Percentiles rank a stretch among this genome's conserved stretches.
Evolutionary conservation across 768 basidiomycete species (phyloP).

Genomic region (Suillus placidus): DNA sequence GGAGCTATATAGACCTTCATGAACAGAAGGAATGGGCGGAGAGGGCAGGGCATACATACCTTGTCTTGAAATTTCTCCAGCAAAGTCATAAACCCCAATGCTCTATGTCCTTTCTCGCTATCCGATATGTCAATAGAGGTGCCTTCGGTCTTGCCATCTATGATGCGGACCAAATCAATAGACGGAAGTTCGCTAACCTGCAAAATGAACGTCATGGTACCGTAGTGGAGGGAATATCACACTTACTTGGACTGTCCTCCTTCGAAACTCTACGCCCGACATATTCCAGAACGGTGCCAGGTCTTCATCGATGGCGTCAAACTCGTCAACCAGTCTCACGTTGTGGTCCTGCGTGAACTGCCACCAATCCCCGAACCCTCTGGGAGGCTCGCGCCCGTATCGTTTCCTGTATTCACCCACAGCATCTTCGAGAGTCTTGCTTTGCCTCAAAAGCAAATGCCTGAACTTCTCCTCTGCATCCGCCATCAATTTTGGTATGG

Average conservation of each 20-base stretch:
- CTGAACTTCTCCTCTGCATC: constrained; percentile 80
- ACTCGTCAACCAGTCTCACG: constrained; percentile 88
- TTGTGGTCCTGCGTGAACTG: constrained; percentile 70
- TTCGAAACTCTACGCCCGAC: constrained; percentile 69
- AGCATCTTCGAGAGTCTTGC: constrained; percentile 75
- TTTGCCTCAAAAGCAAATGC: constrained; percentile 70
- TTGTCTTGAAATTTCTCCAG: constrained; percentile 66
- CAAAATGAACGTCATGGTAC: constrained; percentile 1
- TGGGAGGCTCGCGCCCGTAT: constrained; percentile 80
- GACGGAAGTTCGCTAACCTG: constrained; percentile 80
- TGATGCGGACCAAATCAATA: constrained; percentile 84
- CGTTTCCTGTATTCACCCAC: constrained; percentile 80
- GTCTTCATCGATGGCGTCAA: constrained; percentile 77
- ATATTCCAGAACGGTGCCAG: constrained; percentile 84
- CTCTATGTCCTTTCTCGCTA: constrained; percentile 74
- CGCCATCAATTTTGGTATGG: constrained; percentile 82
- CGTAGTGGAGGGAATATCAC: neutral
- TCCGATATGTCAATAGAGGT: constrained; percentile 60
- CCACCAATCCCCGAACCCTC: constrained; percentile 93
- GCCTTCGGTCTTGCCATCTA: constrained; percentile 60
- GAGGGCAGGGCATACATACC: constrained; percentile 41
- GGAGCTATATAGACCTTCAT: constrained; percentile 52
- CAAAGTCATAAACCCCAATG: constrained; percentile 77
- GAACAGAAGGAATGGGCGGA: neutral
- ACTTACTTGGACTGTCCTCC: constrained; percentile 60